Base-by-base conservation (phyloP, 441 rosid genomes). In the Isatis lusitanica region DNA sequence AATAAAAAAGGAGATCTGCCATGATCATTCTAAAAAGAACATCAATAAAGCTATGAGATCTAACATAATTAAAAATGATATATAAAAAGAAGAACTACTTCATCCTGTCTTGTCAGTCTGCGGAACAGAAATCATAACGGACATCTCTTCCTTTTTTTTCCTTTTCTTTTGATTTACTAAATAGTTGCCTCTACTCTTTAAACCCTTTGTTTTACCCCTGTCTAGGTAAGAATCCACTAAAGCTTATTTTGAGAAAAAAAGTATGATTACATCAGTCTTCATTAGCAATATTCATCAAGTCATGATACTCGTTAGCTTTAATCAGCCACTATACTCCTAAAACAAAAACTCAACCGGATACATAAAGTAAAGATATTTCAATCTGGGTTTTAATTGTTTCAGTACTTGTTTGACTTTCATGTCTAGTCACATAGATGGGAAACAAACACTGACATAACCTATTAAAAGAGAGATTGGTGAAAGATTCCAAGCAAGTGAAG, bases 171-270 rank as follows among this genome's bases (percentile, higher is more conserved):
- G 8, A 68, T 55, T 63, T 47, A 70, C 71, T 31, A 52, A 74
- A 36, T 51, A 72, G 21, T 42, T 63, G 10, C 28, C 70, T 61
- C 68, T 50, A 51, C 69, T 21, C 9, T 36, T 36, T 36, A 64
- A 63, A 42, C 24, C 58, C 38, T 70, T 47, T 71, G 16, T 71
- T 65, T 66, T 31, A 21, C 21, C 21, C 57, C 11, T 66, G 80
- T 77, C 64, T 71, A 71, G 55, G 74, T 53, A 72, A 77, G 73
- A 66, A 77, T 66, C 74, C 73, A 72, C 65, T 66, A 77, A 77
- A 72, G 77, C 64, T 60, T 30, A 50, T 50, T 50, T 58, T 66
- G 7, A 44, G 12, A 24, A 66, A 51, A 51, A 52, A 51, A 52
- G 60, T 69, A 55, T 42, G 13, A 56, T 52, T 31, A 70, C 28